A percentile compares a stretch with the other conserved stretches of the same genome.
phyloP scores from a whole-genome alignment of 2,329 filamentous ascomycete genomes.

The Graphiopsis chlorocephala region DNA sequence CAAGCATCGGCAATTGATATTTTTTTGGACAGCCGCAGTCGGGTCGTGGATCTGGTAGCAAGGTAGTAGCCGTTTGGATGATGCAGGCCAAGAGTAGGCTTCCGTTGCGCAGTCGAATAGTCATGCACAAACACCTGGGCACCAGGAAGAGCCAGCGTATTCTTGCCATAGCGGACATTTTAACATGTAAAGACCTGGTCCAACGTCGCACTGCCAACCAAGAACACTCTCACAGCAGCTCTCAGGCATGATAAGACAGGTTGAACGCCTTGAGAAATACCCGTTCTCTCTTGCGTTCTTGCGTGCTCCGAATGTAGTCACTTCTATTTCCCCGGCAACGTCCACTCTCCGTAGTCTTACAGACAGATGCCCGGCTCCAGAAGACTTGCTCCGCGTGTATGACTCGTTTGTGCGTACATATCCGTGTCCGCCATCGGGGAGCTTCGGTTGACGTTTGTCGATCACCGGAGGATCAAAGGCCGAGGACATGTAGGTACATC shows the following conservation, averaged over 20 bases:
- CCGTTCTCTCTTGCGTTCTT: not conserved
- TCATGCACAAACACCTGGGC: not conserved
- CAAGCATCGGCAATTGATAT: constrained; percentile 11
- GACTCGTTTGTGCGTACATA: not conserved
- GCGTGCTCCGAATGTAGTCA: not conserved
- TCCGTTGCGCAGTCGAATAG: not conserved
- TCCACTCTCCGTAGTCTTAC: not conserved
- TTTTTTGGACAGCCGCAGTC: not conserved
- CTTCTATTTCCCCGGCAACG: not conserved
- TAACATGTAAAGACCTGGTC: not conserved
- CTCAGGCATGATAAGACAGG: not conserved
- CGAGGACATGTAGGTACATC: not conserved
- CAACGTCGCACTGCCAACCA: not conserved
- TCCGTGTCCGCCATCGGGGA: not conserved
- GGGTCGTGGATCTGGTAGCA: not conserved
- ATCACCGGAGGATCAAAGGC: not conserved
- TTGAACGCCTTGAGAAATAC: not conserved
- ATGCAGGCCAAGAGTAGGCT: not conserved
- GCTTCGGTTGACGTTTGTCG: not conserved
- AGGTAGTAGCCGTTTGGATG: not conserved
- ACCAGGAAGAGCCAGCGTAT: not conserved
- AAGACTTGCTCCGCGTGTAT: not conserved
- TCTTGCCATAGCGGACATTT: not conserved
- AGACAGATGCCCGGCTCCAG: not conserved
- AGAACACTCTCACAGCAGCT: not conserved